phyloP scores from a whole-genome alignment of 164 flowering plant genomes.

The Cinnamomum chago region DNA sequence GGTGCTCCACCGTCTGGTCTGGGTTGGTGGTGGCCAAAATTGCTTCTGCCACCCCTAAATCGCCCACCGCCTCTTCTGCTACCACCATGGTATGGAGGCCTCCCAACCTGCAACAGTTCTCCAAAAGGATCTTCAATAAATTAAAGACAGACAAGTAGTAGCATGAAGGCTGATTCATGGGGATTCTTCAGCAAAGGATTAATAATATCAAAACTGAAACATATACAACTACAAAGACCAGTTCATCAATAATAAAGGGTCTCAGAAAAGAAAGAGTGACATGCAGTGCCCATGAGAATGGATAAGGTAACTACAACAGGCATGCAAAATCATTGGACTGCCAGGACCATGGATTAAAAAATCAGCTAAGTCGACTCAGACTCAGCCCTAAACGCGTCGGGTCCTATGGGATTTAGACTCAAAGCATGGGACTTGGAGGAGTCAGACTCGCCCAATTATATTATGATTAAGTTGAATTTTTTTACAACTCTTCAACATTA shows the following conservation, averaged over 20 bases:
- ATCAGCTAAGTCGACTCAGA: no score
- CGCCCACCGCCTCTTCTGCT: slow-evolving; percentile 39
- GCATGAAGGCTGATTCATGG: background rate
- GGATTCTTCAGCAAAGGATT: background rate
- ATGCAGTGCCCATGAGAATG: background rate
- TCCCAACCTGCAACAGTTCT: slow-evolving; percentile 35
- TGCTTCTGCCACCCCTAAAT: slow-evolving; percentile 29
- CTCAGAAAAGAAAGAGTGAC: background rate
- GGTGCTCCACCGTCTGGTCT: slow-evolving; percentile 25
- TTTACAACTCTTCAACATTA: no score
- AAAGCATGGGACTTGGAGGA: no score
- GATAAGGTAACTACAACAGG: background rate
- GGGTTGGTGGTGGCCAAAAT: slow-evolving; percentile 18
- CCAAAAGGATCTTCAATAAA: slow-evolving; percentile 12
- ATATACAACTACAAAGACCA: background rate
- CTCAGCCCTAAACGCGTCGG: no score
- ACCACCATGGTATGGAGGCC: slow-evolving; percentile 30
- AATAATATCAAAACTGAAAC: background rate
- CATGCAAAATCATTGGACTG: background rate
- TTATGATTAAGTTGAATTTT: no score
- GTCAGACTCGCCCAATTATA: no score
- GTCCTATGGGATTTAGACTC: no score
- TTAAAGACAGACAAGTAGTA: background rate
- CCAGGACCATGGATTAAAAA: no score
- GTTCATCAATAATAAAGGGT: background rate